Percentiles rank a stretch among this genome's conserved stretches.
These are phyloP conservation scores for Myxozyma udenii DNA, from an alignment of 805 yeast species.

Conservation along the genomic window DNA sequence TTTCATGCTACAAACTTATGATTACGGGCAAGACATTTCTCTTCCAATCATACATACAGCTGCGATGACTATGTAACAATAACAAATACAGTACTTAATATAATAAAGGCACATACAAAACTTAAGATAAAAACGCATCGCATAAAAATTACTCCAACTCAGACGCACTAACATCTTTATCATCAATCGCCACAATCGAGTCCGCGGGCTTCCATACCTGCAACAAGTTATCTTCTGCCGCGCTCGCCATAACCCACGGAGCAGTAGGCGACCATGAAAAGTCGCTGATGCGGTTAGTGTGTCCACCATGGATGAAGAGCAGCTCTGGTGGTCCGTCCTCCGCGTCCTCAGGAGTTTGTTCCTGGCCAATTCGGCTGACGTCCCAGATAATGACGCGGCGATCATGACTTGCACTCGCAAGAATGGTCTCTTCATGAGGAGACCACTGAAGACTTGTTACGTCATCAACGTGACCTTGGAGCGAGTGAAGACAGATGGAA, in stretches of 20 bases:
- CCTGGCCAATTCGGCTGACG: conserved; percentile 52
- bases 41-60: neutral
- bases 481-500: conserved; percentile 54
- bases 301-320: conserved; percentile 82
- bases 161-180: conserved; percentile 38
- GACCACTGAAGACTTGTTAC: conserved; percentile 58
- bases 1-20: neutral
- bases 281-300: conserved; percentile 65
- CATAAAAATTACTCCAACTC: conserved; percentile 31
- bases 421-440: conserved; percentile 47
- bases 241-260: conserved; percentile 58
- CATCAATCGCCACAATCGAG: conserved; percentile 43
- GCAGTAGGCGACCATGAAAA: conserved; percentile 63
- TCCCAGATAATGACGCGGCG: conserved; percentile 76
- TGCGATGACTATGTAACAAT: neutral
- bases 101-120: no score
- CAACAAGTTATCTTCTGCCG: conserved; percentile 70
- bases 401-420: conserved; percentile 63
- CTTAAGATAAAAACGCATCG: no score
- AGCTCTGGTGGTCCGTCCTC: conserved; percentile 73
- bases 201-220: conserved; percentile 74
- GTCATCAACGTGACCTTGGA: conserved; percentile 63
- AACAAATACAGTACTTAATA: no score
- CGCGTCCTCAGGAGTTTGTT: conserved; percentile 53
- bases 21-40: neutral